phyloP scores from a whole-genome alignment of 495 filamentous ascomycete genomes.

The Hypomontagnella monticulosa region DNA sequence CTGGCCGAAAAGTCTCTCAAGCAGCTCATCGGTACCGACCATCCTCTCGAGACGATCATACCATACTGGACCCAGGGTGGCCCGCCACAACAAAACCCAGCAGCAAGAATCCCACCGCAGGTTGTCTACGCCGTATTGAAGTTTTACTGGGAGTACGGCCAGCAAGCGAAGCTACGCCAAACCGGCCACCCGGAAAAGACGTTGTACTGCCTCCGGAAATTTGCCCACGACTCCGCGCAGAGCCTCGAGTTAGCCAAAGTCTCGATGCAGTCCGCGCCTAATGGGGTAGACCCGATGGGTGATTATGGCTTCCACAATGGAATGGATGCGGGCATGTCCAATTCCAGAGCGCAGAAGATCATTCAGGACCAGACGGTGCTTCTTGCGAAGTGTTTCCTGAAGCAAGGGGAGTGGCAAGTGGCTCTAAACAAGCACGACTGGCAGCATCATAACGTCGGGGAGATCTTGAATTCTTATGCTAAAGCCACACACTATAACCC shows the following conservation, averaged over 20 bases:
- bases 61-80: conserved; percentile 59
- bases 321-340: conserved; percentile 54
- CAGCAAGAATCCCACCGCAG: conserved; percentile 69
- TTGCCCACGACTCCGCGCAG: conserved; percentile 80
- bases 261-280: conserved; percentile 61
- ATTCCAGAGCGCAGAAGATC: conserved; percentile 55
- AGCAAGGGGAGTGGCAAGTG: conserved; percentile 96
- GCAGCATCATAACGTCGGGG: conserved; percentile 77
- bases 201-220: conserved; percentile 79
- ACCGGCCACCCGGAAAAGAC: conserved; percentile 66
- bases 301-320: conserved; percentile 70
- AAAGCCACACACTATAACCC: conserved; percentile 91
- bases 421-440: conserved; percentile 84
- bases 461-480: conserved; percentile 85
- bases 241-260: conserved; percentile 68
- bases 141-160: conserved; percentile 89
- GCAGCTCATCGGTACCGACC: conserved; percentile 66
- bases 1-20: conserved; percentile 97
- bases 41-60: conserved; percentile 69
- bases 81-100: conserved; percentile 57
- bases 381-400: conserved; percentile 92
- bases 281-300: conserved; percentile 59
- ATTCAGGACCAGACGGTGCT: conserved; percentile 74
- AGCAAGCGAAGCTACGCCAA: conserved; percentile 49
- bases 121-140: conserved; percentile 93